phyloP scores from a whole-genome alignment of 352 stramenopile genomes.

The Phytopythium boreale region DNA sequence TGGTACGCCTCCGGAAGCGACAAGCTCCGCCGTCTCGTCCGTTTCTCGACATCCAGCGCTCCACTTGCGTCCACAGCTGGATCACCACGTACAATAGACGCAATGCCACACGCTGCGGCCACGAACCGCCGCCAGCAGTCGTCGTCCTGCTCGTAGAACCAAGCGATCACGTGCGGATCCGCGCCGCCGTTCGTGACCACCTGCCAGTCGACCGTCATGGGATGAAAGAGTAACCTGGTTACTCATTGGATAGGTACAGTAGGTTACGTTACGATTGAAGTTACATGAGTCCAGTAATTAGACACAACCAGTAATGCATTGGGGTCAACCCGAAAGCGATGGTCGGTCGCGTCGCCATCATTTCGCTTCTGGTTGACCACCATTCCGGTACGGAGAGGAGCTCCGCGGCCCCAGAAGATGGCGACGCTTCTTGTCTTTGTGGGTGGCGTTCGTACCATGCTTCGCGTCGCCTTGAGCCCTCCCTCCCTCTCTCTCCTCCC shows the following conservation, averaged over 20 bases:
- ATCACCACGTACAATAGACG: conserved; percentile 2
- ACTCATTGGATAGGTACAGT: not conserved
- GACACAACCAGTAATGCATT: not conserved
- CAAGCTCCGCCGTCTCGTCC: conserved; percentile 23
- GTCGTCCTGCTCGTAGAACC: conserved; percentile 15
- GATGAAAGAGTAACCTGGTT: not conserved
- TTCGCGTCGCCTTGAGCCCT: not conserved
- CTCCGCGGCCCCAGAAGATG: not conserved
- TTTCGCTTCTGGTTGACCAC: not conserved
- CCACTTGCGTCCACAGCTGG: not conserved
- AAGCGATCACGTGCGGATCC: conserved; percentile 13
- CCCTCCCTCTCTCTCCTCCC: not conserved
- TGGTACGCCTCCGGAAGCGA: conserved; percentile 53
- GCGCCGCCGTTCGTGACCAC: conserved; percentile 4
- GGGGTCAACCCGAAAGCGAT: not conserved
- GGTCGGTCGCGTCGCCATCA: not conserved
- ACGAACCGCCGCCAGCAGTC: conserved; percentile 16
- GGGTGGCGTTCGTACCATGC: not conserved
- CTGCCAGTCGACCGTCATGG: conserved; percentile 27
- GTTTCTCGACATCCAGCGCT: not conserved
- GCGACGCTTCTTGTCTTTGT: conserved; percentile 1
- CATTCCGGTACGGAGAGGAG: not conserved
- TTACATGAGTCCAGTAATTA: not conserved
- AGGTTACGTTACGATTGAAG: not conserved
- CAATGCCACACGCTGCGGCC: conserved; percentile 14